Conservation (phyloP, 2,329 filamentous ascomycete species). For the Cryphonectria radicalis region DNA sequence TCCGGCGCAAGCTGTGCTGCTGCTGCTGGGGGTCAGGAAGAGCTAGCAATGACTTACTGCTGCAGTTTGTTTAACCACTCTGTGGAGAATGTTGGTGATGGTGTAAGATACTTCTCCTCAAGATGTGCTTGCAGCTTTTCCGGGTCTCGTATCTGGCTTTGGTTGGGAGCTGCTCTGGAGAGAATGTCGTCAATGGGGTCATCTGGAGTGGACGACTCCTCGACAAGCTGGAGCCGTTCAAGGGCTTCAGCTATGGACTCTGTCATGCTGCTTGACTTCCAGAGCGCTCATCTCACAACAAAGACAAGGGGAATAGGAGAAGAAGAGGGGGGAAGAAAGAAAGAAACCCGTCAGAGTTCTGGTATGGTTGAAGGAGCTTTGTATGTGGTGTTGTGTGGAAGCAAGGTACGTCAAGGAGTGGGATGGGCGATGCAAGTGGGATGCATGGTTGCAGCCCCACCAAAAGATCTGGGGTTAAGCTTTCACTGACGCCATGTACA, state of each 20-base stretch:
- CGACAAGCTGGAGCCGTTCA: constrained; percentile 52
- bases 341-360: not conserved
- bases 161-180: constrained; percentile 48
- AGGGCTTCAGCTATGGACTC: constrained; percentile 53
- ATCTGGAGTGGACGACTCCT: constrained; percentile 33
- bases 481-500: constrained; percentile 20
- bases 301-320: not conserved
- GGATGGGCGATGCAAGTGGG: constrained; percentile 14
- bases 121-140: constrained; percentile 71
- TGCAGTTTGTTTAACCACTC: constrained; percentile 90
- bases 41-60: constrained; percentile 54
- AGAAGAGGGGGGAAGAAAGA: not conserved
- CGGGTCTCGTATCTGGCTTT: constrained; percentile 54
- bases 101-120: constrained; percentile 77
- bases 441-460: constrained; percentile 26
- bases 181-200: constrained; percentile 62
- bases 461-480: constrained; percentile 22
- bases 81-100: constrained; percentile 76
- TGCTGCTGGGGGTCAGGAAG: not conserved
- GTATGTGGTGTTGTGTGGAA: not conserved
- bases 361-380: not conserved
- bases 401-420: not conserved
- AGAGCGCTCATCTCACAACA: constrained; percentile 8
- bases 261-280: constrained; percentile 32
- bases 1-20: not conserved